Percentiles rank a stretch among this genome's conserved stretches.
Evolutionary conservation across 2,329 filamentous ascomycete genomes (phyloP).

Genomic region (Didymella exigua): DNA sequence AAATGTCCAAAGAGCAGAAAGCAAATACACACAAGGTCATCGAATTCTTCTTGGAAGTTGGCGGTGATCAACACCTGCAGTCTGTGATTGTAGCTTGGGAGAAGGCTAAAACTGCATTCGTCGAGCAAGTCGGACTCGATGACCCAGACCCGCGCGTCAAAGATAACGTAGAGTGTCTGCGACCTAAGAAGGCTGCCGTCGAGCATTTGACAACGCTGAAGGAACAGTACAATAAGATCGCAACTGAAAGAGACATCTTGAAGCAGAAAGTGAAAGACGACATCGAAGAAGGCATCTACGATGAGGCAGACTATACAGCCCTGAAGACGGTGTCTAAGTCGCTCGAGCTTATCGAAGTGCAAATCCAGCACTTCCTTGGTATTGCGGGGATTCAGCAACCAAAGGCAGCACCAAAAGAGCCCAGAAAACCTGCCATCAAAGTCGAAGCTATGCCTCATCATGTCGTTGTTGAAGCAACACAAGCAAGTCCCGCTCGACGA

Average conservation of each 20-base stretch:
- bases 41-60: constrained; percentile 32
- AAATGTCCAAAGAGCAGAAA: constrained; percentile 36
- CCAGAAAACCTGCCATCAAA: constrained; percentile 10
- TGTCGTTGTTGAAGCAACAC: constrained; percentile 42
- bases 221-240: constrained; percentile 24
- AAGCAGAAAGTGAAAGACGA: constrained; percentile 41
- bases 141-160: constrained; percentile 26
- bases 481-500: constrained; percentile 30
- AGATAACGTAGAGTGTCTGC: constrained; percentile 32
- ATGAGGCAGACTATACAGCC: constrained; percentile 32
- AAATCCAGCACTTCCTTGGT: constrained; percentile 37
- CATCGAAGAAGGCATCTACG: constrained; percentile 35
- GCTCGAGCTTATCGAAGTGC: constrained; percentile 36
- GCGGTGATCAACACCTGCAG: constrained; percentile 32
- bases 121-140: constrained; percentile 29
- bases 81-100: constrained; percentile 29
- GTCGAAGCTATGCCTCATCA: constrained; percentile 17
- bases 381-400: constrained; percentile 33
- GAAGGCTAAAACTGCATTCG: constrained; percentile 32
- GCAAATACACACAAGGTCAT: constrained; percentile 26
- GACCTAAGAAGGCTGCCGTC: constrained; percentile 39
- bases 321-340: constrained; percentile 33
- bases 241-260: constrained; percentile 26
- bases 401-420: not conserved
- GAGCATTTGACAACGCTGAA: constrained; percentile 35